phyloP scores from a whole-genome alignment of 768 basidiomycete genomes.

The Mycena maculata region DNA sequence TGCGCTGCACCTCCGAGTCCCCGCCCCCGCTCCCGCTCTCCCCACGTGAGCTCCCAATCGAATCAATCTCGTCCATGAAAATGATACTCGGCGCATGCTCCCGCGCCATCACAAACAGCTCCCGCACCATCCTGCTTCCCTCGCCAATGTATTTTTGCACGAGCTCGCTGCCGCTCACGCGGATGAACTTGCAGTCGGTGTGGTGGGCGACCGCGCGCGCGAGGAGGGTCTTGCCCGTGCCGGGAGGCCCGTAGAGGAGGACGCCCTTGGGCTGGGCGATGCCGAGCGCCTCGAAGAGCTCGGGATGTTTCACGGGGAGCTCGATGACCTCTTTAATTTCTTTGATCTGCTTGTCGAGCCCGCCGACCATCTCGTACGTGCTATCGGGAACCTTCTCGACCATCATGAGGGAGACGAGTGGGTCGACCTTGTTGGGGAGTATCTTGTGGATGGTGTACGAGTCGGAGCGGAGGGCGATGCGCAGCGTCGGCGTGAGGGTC shows the following conservation, averaged over 20 bases:
- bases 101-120: conserved; percentile 97
- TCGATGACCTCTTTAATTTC: conserved; percentile 98
- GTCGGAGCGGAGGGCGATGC: conserved; percentile 96
- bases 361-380: conserved; percentile 99
- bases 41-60: conserved; percentile 93
- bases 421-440: conserved; percentile 97
- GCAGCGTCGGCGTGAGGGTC: conserved; percentile 84
- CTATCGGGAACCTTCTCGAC: conserved; percentile 99
- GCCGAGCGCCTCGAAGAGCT: conserved; percentile 94
- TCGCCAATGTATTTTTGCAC: conserved; percentile 99
- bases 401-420: conserved; percentile 99
- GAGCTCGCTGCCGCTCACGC: conserved; percentile 92
- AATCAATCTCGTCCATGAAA: conserved; percentile 99
- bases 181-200: conserved; percentile 97
- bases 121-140: conserved; percentile 95
- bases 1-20: conserved; percentile 90
- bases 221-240: conserved; percentile 95
- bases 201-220: conserved; percentile 97
- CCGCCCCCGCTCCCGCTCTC: conserved; percentile 92
- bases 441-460: conserved; percentile 97
- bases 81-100: conserved; percentile 99
- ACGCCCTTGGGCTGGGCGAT: conserved; percentile 99
- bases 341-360: conserved; percentile 98
- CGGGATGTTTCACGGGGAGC: conserved; percentile 96
- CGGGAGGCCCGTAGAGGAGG: conserved; percentile 93